Evolutionary conservation across 176 grass and related monocot genomes (phyloP).

Genomic region (Triticum urartu): DNA sequence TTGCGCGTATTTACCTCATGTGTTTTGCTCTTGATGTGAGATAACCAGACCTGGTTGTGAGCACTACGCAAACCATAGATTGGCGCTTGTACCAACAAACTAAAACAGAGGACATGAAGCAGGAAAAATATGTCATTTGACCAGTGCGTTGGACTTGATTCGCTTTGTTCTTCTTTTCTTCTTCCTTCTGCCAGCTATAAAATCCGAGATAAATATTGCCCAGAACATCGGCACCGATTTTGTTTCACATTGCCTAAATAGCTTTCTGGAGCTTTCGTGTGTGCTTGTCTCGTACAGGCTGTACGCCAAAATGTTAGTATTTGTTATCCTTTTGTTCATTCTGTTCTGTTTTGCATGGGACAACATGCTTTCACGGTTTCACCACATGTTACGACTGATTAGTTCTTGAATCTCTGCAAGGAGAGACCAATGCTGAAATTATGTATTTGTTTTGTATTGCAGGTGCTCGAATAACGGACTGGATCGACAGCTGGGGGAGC

Average conservation of each 20-base stretch:
- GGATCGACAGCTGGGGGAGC: slow-evolving; percentile 32
- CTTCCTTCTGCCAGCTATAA: neutral
- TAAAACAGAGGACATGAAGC: neutral
- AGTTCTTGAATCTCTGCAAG: neutral
- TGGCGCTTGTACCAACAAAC: neutral
- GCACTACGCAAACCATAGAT: too few relatives aligned
- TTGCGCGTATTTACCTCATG: neutral
- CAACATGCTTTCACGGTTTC: slow-evolving; percentile 14
- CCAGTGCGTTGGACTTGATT: neutral
- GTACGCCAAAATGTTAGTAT: neutral
- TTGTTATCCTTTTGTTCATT: neutral
- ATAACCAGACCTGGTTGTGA: too few relatives aligned
- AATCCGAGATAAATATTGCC: neutral
- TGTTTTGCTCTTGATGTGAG: neutral
- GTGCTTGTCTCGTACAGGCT: neutral
- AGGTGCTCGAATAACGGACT: slow-evolving; percentile 65
- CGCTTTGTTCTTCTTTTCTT: neutral
- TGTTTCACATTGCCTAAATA: neutral
- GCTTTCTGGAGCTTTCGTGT: neutral
- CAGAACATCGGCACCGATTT: neutral
- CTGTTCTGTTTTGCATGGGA: neutral
- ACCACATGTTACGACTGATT: neutral
- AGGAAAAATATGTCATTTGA: neutral
- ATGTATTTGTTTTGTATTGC: slow-evolving; percentile 10
- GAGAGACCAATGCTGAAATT: neutral